phyloP scores from a whole-genome alignment of 768 basidiomycete genomes.

The Lactarius psammicola region DNA sequence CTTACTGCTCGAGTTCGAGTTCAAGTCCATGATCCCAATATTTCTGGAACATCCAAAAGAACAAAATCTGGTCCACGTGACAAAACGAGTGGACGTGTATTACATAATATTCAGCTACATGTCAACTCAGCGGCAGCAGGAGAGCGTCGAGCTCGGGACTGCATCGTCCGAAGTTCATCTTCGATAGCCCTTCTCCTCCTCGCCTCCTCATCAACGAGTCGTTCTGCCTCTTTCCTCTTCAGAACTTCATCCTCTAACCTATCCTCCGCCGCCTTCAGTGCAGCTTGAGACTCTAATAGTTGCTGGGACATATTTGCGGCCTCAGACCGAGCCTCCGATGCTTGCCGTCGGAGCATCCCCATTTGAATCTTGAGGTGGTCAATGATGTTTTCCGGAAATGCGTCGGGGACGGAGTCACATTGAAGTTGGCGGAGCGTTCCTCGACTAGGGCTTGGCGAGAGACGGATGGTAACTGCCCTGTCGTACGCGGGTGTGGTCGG shows the following conservation, averaged over 20 bases:
- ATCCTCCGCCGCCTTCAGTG: constrained; percentile 53
- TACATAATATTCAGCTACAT: not conserved
- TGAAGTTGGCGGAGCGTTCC: constrained; percentile 5
- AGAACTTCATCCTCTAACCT: constrained; percentile 60
- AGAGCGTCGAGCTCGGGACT: constrained; percentile 8
- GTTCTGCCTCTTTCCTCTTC: constrained; percentile 59
- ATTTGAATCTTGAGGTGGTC: constrained; percentile 69
- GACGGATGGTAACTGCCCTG: constrained; percentile 1
- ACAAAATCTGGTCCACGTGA: constrained; percentile 6
- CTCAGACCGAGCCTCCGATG: constrained; percentile 63
- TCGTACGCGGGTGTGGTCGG: constrained; percentile 23
- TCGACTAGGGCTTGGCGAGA: constrained; percentile 16
- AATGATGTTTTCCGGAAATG: constrained; percentile 41
- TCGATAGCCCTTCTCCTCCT: constrained; percentile 50
- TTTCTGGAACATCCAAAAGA: not conserved
- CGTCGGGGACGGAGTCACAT: constrained; percentile 6
- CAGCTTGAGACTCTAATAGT: constrained; percentile 59
- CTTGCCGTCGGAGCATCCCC: constrained; percentile 59
- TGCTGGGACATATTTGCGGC: constrained; percentile 68
- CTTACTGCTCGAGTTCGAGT: constrained; percentile 48
- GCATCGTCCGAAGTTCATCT: constrained; percentile 43
- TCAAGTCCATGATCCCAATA: constrained; percentile 28
- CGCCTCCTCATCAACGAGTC: constrained; percentile 48
- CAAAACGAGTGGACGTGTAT: not conserved
- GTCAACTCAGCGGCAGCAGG: not conserved